Evolutionary conservation across 768 basidiomycete genomes (phyloP), one percentile per base, ranked within the genome.

Genomic region (Tephrocybe sp.): DNA sequence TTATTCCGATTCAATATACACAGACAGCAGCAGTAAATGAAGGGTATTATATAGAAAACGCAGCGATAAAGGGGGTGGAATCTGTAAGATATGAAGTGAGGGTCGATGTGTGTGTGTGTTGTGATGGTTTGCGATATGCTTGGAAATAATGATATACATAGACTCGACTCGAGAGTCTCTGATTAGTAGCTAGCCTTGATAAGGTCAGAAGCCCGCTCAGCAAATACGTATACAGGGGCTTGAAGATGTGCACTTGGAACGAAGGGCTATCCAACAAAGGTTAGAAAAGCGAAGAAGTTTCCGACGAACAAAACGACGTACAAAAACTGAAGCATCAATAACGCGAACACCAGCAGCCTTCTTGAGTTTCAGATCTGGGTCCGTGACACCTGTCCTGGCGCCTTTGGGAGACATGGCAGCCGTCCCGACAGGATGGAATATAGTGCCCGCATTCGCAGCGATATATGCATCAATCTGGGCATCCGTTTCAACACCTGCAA

Each of bases 351-450:
- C 69, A 1, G 19, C 40, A 3, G 62, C 50, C 8, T 64, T 64
- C 55, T 69, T 68, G 18, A 72, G 61, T 23, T 30, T 54, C 37
- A 72, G 50, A 29, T 66, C 56, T 4, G 68, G 61, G 49, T 68
- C 63, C 0, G 68, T 62, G 22, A 68, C 69, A 11, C 67, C 68
- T 19, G 42, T 55, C 2, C 25, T 39, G 1, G 63, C 62, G 30
- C 51, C 53, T 29, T 45, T 42, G 1, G 64, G 47, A 19, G 62
- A 60, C 62, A 69, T 66, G 12, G 43, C 49, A 8, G 66, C 63
- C 2, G 64, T 62, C 0, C 64, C 59, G 9, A 56, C 56, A 10
- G 62, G 59, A 46, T 69, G 69, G 24, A 51, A 60, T 4, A 62
- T 48, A 3, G 63, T 61, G 19, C 45, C 49, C 7, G 51, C 46